These are phyloP conservation scores for Pezicula radicicola DNA, from an alignment of 2,329 filamentous ascomycete species.

Conservation along the genomic window DNA sequence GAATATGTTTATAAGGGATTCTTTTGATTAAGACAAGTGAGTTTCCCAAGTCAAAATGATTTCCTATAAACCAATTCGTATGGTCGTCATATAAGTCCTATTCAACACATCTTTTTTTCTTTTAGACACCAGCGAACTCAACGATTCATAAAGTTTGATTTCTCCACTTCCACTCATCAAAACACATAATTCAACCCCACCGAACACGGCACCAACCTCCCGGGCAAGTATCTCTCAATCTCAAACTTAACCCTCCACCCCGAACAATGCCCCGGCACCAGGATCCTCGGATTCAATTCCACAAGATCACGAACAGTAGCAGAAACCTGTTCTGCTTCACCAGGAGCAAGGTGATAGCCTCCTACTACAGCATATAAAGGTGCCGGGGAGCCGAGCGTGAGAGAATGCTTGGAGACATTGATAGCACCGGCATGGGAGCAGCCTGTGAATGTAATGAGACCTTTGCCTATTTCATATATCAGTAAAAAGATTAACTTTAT, in stretches of 20 bases:
- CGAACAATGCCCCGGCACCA: constrained; percentile 53
- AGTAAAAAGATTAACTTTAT: background rate
- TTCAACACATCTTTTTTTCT: no score
- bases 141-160: no score
- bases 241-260: constrained; percentile 52
- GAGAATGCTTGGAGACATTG: constrained; percentile 45
- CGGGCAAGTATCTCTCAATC: constrained; percentile 49
- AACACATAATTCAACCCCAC: constrained; percentile 31
- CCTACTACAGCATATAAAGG: constrained; percentile 49
- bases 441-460: constrained; percentile 52
- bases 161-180: no score
- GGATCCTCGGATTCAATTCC: constrained; percentile 40
- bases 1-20: no score
- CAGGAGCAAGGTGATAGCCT: constrained; percentile 50
- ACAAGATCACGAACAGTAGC: constrained; percentile 46
- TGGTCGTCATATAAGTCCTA: no score
- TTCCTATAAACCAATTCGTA: no score
- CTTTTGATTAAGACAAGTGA: no score
- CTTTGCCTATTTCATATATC: constrained; percentile 35
- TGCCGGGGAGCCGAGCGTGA: constrained; percentile 31
- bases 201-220: constrained; percentile 45
- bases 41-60: no score
- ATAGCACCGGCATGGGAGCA: constrained; percentile 55
- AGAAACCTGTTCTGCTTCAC: constrained; percentile 38
- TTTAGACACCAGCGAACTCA: no score